These are phyloP conservation scores for Starmera amethionina DNA, from an alignment of 805 yeast genomes.

Conservation along the genomic window DNA sequence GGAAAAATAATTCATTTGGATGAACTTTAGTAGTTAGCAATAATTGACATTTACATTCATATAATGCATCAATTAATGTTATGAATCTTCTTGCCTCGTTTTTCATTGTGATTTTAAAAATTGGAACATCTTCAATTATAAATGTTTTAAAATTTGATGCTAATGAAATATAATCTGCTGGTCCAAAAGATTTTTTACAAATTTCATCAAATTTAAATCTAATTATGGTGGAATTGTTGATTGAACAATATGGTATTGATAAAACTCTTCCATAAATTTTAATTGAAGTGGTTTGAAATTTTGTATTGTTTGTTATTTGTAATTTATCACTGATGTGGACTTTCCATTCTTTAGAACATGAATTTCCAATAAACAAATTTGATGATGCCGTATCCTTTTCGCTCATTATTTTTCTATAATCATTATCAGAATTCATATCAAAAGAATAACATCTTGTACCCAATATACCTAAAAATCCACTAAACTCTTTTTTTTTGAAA, in stretches of 20 bases:
- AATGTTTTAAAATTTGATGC: constrained; percentile 51
- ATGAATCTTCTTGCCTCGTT: constrained; percentile 64
- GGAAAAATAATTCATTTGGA: constrained; percentile 52
- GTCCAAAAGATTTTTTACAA: constrained; percentile 47
- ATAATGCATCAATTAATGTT: constrained; percentile 56
- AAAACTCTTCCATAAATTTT: constrained; percentile 49
- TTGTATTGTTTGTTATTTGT: constrained; percentile 1
- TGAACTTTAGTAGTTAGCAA: constrained; percentile 38
- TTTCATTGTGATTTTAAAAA: constrained; percentile 43
- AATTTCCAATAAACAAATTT: constrained; percentile 19
- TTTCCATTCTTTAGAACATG: constrained; percentile 24
- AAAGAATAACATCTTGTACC: constrained; percentile 48
- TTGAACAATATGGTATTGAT: constrained; percentile 30
- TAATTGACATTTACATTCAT: constrained; percentile 58
- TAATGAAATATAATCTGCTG: constrained; percentile 61
- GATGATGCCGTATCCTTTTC: constrained; percentile 4
- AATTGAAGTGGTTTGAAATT: constrained; percentile 19
- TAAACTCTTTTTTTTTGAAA: constrained; percentile 49
- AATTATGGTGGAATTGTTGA: constrained; percentile 27
- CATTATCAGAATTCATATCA: constrained; percentile 51
- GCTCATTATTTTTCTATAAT: constrained; percentile 35
- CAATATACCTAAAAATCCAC: constrained; percentile 44
- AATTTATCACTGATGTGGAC: constrained; percentile 17
- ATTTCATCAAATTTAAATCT: constrained; percentile 42
- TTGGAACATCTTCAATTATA: constrained; percentile 52